Evolutionary conservation across 192 early-diverging fungal species (phyloP).

Genomic region (Coemansia sp.): DNA sequence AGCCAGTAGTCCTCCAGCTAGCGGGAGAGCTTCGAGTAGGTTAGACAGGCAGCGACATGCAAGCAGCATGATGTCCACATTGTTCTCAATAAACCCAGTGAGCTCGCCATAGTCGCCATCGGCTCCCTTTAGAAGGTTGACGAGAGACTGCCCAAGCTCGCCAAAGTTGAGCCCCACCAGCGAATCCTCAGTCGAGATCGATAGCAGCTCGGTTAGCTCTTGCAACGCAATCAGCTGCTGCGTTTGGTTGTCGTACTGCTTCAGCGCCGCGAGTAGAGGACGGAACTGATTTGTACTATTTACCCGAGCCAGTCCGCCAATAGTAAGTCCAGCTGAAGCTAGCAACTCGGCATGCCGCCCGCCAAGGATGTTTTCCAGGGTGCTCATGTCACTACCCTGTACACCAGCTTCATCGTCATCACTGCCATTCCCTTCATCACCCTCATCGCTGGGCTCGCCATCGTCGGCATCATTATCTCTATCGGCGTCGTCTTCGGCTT

Average conservation of each 20-base stretch:
- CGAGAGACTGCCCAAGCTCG: constrained; percentile 70
- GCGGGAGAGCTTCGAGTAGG: constrained; percentile 86
- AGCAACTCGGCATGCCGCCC: constrained; percentile 3
- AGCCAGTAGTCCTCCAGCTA: constrained; percentile 64
- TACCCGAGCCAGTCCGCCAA: constrained; percentile 25
- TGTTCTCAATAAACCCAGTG: constrained; percentile 23
- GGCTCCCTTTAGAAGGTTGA: constrained; percentile 63
- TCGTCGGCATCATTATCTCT: not conserved
- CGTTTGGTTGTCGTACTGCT: constrained; percentile 62
- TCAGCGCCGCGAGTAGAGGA: constrained; percentile 65
- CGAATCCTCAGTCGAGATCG: constrained; percentile 77
- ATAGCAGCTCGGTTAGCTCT: constrained; percentile 77
- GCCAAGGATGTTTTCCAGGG: constrained; percentile 13
- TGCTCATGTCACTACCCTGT: not conserved
- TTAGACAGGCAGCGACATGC: constrained; percentile 91
- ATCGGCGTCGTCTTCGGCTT: not conserved
- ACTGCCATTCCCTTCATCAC: not conserved
- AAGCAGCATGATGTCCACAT: constrained; percentile 83
- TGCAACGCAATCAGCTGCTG: constrained; percentile 86
- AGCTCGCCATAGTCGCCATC: constrained; percentile 45
- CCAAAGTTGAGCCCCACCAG: constrained; percentile 68
- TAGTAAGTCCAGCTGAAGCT: constrained; percentile 14
- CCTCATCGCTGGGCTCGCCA: not conserved
- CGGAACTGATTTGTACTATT: constrained; percentile 57
- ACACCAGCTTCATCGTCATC: not conserved